These are phyloP conservation scores for Zygosaccharomyces sapae DNA, from an alignment of 1,139 yeast species.

Conservation along the genomic window DNA sequence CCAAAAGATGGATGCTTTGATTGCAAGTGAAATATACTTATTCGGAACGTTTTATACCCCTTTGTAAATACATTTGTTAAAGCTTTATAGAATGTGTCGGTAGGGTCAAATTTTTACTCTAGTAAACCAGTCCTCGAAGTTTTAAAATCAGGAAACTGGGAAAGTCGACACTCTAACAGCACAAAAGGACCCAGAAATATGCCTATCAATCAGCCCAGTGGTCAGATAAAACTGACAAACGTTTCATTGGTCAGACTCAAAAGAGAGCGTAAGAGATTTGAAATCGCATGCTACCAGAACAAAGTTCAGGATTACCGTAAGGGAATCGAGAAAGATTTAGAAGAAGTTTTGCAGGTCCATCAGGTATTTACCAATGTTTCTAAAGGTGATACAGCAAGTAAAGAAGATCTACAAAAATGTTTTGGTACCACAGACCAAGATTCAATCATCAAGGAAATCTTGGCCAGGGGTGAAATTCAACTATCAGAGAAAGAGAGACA, in stretches of 20 bases:
- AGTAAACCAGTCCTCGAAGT: no score
- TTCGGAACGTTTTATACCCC: neutral
- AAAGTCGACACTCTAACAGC: no score
- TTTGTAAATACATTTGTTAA: slow-evolving; percentile 1
- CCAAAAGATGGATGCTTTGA: slow-evolving; percentile 32
- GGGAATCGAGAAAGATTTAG: slow-evolving; percentile 84
- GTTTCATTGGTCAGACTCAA: slow-evolving; percentile 89
- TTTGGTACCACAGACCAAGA: slow-evolving; percentile 78
- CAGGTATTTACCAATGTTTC: slow-evolving; percentile 90
- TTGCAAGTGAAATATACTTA: neutral
- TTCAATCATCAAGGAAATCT: slow-evolving; percentile 69
- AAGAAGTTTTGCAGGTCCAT: slow-evolving; percentile 94
- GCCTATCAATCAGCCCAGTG: slow-evolving; percentile 75
- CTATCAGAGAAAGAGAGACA: slow-evolving; percentile 89
- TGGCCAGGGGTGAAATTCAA: slow-evolving; percentile 89
- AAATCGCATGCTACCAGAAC: slow-evolving; percentile 93
- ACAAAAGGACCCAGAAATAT: slow-evolving; percentile 9
- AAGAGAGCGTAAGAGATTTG: slow-evolving; percentile 86
- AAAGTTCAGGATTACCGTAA: slow-evolving; percentile 94
- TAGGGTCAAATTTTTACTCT: neutral
- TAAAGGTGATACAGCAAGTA: slow-evolving; percentile 89
- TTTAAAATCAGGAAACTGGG: no score
- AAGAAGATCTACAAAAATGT: slow-evolving; percentile 69
- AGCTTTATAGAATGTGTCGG: no score
- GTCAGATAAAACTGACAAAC: slow-evolving; percentile 85